These are phyloP conservation scores for Entomortierella beljakovae DNA, from an alignment of 192 early-diverging fungal genomes.

Conservation along the genomic window DNA sequence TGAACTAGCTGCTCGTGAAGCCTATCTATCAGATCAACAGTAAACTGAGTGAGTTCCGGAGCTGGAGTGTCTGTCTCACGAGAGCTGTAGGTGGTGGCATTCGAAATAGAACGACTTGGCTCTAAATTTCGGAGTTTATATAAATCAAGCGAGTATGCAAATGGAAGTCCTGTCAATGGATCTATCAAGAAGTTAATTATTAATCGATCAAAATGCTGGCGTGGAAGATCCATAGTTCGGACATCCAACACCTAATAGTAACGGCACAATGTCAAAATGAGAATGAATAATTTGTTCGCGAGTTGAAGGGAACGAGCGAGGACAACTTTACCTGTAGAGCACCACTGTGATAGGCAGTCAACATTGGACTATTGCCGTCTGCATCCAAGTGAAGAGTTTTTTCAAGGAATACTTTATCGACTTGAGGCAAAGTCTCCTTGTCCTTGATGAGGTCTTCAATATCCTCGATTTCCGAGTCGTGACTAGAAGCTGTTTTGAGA, in stretches of 20 bases:
- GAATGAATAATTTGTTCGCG: neutral
- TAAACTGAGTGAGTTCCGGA: neutral
- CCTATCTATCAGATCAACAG: slow-evolving; percentile 31
- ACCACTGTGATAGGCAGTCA: slow-evolving; percentile 8
- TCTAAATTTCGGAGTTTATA: slow-evolving; percentile 17
- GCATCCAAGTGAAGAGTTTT: slow-evolving; percentile 12
- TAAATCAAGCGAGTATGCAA: slow-evolving; percentile 22
- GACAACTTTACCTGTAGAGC: slow-evolving; percentile 1
- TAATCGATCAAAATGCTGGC: slow-evolving; percentile 8
- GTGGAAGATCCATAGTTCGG: slow-evolving; percentile 32
- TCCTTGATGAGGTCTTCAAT: slow-evolving; percentile 34
- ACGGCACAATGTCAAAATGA: neutral
- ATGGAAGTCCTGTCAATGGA: slow-evolving; percentile 17
- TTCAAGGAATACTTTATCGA: neutral
- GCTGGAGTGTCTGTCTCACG: neutral
- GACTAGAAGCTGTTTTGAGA: neutral
- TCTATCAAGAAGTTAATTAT: slow-evolving; percentile 32
- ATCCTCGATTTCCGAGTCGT: slow-evolving; percentile 26
- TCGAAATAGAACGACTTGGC: neutral
- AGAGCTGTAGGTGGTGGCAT: neutral
- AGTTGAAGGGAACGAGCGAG: neutral
- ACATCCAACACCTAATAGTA: slow-evolving; percentile 26
- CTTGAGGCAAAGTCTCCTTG: neutral
- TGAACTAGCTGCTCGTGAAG: slow-evolving; percentile 23
- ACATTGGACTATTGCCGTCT: slow-evolving; percentile 3